Percentiles rank a stretch among this genome's conserved stretches.
These are phyloP conservation scores for Rhynchosporium secalis DNA, from an alignment of 2,329 filamentous ascomycete species.

Conservation along the genomic window DNA sequence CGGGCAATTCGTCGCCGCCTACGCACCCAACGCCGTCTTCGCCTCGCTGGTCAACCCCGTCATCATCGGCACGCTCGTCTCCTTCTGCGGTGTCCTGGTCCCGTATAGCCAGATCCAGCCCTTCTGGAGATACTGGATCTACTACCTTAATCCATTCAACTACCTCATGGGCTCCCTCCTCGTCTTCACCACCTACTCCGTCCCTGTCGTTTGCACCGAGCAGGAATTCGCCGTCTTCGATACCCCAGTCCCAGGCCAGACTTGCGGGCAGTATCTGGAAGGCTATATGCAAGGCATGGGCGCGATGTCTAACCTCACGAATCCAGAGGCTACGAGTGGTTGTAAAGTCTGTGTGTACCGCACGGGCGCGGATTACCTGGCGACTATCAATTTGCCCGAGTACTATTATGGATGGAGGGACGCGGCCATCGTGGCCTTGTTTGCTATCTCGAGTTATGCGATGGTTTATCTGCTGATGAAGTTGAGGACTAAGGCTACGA, in stretches of 20 bases:
- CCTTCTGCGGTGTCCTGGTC: slow-evolving; percentile 75
- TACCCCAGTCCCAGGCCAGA: slow-evolving; percentile 58
- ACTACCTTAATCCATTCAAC: slow-evolving; percentile 64
- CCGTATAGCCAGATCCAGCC: slow-evolving; percentile 52
- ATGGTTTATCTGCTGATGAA: slow-evolving; percentile 51
- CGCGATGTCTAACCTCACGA: slow-evolving; percentile 52
- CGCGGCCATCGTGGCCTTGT: slow-evolving; percentile 51
- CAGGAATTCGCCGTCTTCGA: slow-evolving; percentile 63
- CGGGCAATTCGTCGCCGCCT: slow-evolving; percentile 63
- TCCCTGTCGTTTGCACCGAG: slow-evolving; percentile 50
- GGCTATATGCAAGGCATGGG: slow-evolving; percentile 53
- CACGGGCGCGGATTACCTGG: slow-evolving; percentile 59
- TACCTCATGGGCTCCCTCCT: slow-evolving; percentile 71
- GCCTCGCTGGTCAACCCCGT: slow-evolving; percentile 54
- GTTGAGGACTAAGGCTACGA: slow-evolving; percentile 49
- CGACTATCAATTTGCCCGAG: slow-evolving; percentile 57
- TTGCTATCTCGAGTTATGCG: slow-evolving; percentile 45
- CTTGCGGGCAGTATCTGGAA: slow-evolving; percentile 59
- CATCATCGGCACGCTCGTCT: slow-evolving; percentile 60
- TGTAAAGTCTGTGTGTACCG: slow-evolving; percentile 64
- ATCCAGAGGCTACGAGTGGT: slow-evolving; percentile 54
- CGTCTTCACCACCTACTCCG: slow-evolving; percentile 57
- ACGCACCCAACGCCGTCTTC: slow-evolving; percentile 61
- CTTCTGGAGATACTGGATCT: slow-evolving; percentile 49
- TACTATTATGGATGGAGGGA: slow-evolving; percentile 69